A percentile compares a stretch with the other conserved stretches of the same genome.
phyloP scores from a whole-genome alignment of 805 yeast species.

The Candida nonsorbophila region DNA sequence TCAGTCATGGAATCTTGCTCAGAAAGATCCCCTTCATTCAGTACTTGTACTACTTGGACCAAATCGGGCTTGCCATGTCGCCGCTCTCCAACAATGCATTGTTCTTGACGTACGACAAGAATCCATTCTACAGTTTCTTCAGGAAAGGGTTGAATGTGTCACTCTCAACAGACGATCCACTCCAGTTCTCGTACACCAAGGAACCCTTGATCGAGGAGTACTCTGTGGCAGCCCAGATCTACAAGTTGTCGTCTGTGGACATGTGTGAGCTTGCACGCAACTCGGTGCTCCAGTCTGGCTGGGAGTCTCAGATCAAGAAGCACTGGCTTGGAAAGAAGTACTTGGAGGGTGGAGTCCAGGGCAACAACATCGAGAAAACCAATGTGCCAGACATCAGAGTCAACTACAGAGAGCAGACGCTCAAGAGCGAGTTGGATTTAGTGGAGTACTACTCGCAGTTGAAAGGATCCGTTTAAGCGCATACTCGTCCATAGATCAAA shows the following conservation, averaged over 20 bases:
- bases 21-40: conserved; percentile 95
- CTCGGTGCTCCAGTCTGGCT: conserved; percentile 91
- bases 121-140: conserved; percentile 89
- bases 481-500: conserved; percentile 1
- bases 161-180: conserved; percentile 93
- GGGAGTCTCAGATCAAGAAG: conserved; percentile 77
- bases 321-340: conserved; percentile 87
- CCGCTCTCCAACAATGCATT: conserved; percentile 95
- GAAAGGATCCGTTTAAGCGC: too few relatives aligned
- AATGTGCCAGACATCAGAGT: conserved; percentile 90
- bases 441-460: conserved; percentile 50
- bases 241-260: conserved; percentile 89
- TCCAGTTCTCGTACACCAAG: conserved; percentile 93
- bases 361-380: conserved; percentile 88
- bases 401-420: conserved; percentile 78
- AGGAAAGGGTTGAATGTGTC: conserved; percentile 92
- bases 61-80: conserved; percentile 97
- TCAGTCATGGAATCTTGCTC: conserved; percentile 90
- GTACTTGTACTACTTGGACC: conserved; percentile 87
- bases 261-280: conserved; percentile 95
- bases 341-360: conserved; percentile 56
- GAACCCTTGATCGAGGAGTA: conserved; percentile 97
- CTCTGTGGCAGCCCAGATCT: conserved; percentile 97
- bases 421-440: conserved; percentile 63
- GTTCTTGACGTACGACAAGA: conserved; percentile 92